Evolutionary conservation across 768 basidiomycete species (phyloP).

Genomic region (Boletus sp.): DNA sequence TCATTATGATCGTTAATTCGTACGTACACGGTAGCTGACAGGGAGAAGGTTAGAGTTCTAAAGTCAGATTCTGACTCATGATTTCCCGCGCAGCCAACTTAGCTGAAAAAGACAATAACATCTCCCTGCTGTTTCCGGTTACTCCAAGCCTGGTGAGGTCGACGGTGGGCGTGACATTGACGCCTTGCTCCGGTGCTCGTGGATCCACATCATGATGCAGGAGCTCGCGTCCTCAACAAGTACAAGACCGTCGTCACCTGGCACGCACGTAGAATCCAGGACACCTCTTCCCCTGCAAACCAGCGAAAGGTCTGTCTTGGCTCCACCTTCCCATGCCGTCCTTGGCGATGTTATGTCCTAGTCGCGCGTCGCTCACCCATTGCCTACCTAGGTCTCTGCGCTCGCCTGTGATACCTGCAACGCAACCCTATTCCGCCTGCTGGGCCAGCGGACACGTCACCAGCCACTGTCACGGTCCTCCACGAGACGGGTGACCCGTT

Average conservation of each 20-base stretch:
- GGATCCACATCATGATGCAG: conserved; percentile 31
- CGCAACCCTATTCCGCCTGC: conserved; percentile 58
- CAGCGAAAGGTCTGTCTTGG: conserved; percentile 56
- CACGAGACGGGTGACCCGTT: conserved; percentile 57
- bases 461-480: conserved; percentile 61
- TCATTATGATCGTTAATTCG: no score
- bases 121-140: no score
- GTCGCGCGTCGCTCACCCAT: background rate
- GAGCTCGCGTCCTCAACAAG: conserved; percentile 39
- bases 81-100: no score
- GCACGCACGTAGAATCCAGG: conserved; percentile 48
- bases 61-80: no score
- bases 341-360: no score
- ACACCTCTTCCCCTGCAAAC: conserved; percentile 50
- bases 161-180: no score
- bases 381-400: conserved; percentile 46
- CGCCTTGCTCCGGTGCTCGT: no score
- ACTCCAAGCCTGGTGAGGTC: no score
- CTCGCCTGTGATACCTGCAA: conserved; percentile 67
- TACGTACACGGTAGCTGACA: no score
- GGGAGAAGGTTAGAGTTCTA: no score
- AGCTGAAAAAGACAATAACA: no score
- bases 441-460: conserved; percentile 61
- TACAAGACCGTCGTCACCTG: conserved; percentile 58
- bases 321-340: no score